Evolutionary conservation across 768 basidiomycete genomes (phyloP), one percentile per base, ranked within the genome.

Genomic region (Termitomyces sp.): DNA sequence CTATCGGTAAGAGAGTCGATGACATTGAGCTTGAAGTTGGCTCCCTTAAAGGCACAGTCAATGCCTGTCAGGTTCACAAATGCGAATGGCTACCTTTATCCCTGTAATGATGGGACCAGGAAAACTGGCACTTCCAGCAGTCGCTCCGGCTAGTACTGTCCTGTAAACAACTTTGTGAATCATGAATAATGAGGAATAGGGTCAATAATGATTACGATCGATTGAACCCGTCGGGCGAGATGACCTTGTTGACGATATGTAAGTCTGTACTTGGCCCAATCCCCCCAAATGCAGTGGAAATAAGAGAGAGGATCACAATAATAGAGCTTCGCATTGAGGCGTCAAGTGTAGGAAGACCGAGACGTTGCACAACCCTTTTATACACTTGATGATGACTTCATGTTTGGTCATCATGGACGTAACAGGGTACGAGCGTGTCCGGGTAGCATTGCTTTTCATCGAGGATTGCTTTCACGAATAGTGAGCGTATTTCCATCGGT

Each of bases 21-120:
- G 35, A 54, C 54, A 30, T 54, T 54, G 28, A 54, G 17, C 9
- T 47, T 19, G 7, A 54, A 54, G 3, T 11, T 28, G 23, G 3
- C 10, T 10, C 45, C 45, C 54, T 54, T 1, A 17, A 40, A 14
- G 8, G 38, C 1, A 40, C 38, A n/a, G 8, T 40, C 17, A 40
- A 17, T n/a, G 31, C 8, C 17, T n/a, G 38, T n/a, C 1, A 40
- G 17, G 3, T 40, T n/a, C 17, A 8, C 38, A 40, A 17, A 17
- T 8, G 17, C n/a, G 17, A n/a, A n/a, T 8, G 17, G 23, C 1
- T 23, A 40, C 53, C 53, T 35, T 54, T 23, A n/a, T 37, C 40
- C 53, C 53, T 10, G 53, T 47, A 17, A 54, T 54, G 38, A 46
- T 35, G 9, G 53, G 43, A 10, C 53, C 53, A 12, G 44, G 53